Conservation (phyloP, 345 rosid species). For the Gossypioides kirkii region DNA sequence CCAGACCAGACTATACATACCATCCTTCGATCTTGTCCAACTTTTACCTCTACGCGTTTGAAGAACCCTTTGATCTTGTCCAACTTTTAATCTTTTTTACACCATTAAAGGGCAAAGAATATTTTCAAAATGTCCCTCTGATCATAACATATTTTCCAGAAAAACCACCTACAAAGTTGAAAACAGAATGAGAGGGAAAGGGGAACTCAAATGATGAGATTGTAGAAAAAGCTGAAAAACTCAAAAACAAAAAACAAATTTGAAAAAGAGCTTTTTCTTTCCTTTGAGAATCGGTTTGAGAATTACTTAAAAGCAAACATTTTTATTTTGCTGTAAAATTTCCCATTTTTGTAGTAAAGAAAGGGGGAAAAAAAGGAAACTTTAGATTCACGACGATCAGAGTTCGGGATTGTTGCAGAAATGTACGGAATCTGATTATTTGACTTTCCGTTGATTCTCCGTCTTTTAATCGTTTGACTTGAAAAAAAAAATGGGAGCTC, state of each 20-base stretch:
- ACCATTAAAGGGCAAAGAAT: neutral
- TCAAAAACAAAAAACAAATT: too few species aligned
- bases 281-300: neutral
- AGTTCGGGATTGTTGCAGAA: conserved; percentile 1
- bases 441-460: neutral
- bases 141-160: neutral
- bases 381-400: neutral
- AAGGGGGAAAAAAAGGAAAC: neutral
- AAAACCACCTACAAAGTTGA: neutral
- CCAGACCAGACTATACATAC: too few species aligned
- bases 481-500: conserved; percentile 47
- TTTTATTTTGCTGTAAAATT: neutral
- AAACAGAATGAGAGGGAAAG: neutral
- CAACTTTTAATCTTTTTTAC: too few species aligned
- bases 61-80: too few species aligned
- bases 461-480: conserved; percentile 6
- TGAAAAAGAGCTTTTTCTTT: neutral
- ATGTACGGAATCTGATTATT: conserved; percentile 18
- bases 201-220: conserved; percentile 9
- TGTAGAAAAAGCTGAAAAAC: neutral
- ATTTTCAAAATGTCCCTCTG: neutral
- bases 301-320: neutral
- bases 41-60: too few species aligned
- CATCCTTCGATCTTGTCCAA: too few species aligned
- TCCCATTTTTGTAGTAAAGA: neutral